Base-by-base conservation (phyloP, 768 basidiomycete genomes). In the Cystofilobasidium bisporidii region DNA sequence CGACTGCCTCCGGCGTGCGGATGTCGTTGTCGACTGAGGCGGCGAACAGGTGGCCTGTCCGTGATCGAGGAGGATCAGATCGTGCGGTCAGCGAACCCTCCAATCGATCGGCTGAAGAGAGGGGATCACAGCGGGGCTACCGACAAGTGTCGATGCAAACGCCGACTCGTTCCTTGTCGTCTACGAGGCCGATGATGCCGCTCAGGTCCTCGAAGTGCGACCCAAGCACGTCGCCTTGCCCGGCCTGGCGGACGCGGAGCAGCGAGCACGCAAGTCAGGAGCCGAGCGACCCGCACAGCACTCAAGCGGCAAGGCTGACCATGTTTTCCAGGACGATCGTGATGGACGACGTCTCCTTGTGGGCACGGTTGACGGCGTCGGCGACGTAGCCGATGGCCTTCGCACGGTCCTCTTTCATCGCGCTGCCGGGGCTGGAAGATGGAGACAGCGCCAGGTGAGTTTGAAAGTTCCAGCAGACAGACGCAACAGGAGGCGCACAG, bases 111-210 rank as follows among this genome's bases (percentile, higher is more conserved):
- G n/a, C n/a, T n/a, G n/a, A n/a, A n/a, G n/a, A n/a, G n/a, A n/a
- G n/a, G n/a, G n/a, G n/a, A n/a, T n/a, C n/a, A n/a, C n/a, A n/a
- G n/a, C n/a, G n/a, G n/a, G n/a, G n/a, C n/a, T n/a, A n/a, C n/a
- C n/a, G n/a, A 86, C 90, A 92, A 0, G 91, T 91, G 76, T 93
- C 89, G 48, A 93, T 78, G 75, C 90, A 92, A 6, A 91, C 86
- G 0, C 88, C 87, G 2, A 92, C 83, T 56, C 90, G 77, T 0
- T 78, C 77, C 76, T 91, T 91, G 73, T 91, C 84, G 4, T 85
- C 79, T 1, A 92, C 86, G 26, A 79, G 78, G 0, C 79, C 74
- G 53, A 93, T 91, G 58, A 92, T 89, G 2, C 77, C 79, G 0
- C 80, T 82, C 10, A 92, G 74, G 67, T 92, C 84, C 6, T 80